These are phyloP conservation scores for Penicillium crystallinum DNA, from an alignment of 495 filamentous ascomycete genomes.

Conservation along the genomic window DNA sequence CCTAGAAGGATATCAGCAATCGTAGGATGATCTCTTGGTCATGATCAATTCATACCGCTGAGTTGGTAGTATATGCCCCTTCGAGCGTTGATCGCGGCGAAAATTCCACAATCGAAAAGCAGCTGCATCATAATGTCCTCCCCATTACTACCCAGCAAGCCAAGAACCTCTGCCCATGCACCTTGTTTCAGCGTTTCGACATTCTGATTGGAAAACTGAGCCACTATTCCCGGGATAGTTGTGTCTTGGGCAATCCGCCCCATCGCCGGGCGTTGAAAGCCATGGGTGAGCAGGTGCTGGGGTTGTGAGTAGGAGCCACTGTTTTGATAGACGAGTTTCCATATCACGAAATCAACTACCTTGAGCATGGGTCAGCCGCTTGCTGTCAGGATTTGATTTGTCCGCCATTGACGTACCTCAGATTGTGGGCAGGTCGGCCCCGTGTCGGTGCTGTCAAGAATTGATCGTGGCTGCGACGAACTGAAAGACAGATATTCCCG, in stretches of 20 bases:
- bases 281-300: conserved; percentile 73
- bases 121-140: conserved; percentile 79
- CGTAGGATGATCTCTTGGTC: neutral
- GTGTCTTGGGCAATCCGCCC: conserved; percentile 28
- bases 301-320: conserved; percentile 46
- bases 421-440: conserved; percentile 45
- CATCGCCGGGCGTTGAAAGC: conserved; percentile 51
- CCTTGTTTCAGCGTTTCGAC: conserved; percentile 61
- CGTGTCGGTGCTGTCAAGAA: conserved; percentile 31
- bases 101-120: conserved; percentile 74
- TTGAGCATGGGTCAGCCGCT: conserved; percentile 35
- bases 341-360: conserved; percentile 82
- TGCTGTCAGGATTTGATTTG: neutral
- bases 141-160: conserved; percentile 67
- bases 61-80: conserved; percentile 69
- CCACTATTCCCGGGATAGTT: conserved; percentile 50
- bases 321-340: conserved; percentile 61
- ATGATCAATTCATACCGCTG: conserved; percentile 52
- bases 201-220: conserved; percentile 61
- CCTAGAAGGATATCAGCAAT: conserved; percentile 28
- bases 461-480: conserved; percentile 46
- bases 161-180: conserved; percentile 68
- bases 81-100: conserved; percentile 54
- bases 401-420: conserved; percentile 47
- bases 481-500: conserved; percentile 63